Evolutionary conservation across 1,284 basidiomycete genomes (phyloP).

Genomic region (Cutaneotrichosporon arboriforme): DNA sequence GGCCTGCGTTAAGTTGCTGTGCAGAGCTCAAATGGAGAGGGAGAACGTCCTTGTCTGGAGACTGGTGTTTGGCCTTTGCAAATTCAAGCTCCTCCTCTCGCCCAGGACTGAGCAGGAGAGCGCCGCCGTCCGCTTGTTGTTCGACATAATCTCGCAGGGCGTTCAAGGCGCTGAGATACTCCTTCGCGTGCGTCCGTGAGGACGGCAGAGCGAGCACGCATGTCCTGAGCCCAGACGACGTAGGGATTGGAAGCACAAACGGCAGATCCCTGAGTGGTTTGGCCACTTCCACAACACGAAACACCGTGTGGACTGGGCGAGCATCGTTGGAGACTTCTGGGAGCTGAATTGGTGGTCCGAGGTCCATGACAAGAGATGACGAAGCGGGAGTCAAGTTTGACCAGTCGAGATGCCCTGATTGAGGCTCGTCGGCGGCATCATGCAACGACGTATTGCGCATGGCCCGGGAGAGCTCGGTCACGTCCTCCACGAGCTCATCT

Average conservation of each 20-base stretch:
- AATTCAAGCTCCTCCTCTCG: constrained; percentile 11
- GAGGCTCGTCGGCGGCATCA: not conserved
- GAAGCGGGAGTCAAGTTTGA: constrained; percentile 2
- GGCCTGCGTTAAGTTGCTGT: not conserved
- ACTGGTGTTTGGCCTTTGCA: not conserved
- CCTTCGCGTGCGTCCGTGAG: constrained; percentile 24
- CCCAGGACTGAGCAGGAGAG: constrained; percentile 19
- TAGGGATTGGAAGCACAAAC: constrained; percentile 3
- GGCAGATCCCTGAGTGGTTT: constrained; percentile 19
- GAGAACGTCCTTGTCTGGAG: not conserved
- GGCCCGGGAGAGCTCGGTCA: not conserved
- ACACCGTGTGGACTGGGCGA: not conserved
- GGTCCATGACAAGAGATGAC: constrained; percentile 22
- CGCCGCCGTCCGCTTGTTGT: not conserved
- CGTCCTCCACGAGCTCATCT: constrained; percentile 21
- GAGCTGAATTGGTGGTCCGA: constrained; percentile 22
- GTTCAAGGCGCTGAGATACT: constrained; percentile 16
- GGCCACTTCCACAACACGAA: constrained; percentile 26
- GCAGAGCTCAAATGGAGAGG: not conserved
- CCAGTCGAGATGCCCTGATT: not conserved
- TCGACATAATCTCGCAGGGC: constrained; percentile 14
- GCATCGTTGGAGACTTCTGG: not conserved
- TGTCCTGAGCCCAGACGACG: not conserved
- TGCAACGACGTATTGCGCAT: not conserved
- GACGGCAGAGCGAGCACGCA: constrained; percentile 20